These are phyloP conservation scores for Nannochloropsis gaditana DNA, from an alignment of 108 stramenopile species.

Conservation along the genomic window DNA sequence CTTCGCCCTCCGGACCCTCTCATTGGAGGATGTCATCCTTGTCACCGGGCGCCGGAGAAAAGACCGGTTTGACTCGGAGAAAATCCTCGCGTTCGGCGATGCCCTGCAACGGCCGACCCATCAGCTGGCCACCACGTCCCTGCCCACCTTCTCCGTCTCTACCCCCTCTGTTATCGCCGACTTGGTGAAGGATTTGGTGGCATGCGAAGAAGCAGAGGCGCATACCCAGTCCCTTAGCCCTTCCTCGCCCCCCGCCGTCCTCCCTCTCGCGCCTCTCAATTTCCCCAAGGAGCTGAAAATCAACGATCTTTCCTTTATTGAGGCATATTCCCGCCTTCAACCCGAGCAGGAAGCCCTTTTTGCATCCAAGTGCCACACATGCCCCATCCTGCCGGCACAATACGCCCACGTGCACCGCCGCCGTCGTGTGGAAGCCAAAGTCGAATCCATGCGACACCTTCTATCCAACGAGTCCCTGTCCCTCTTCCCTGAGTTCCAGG, in stretches of 20 bases:
- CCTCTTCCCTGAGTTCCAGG: slow-evolving; percentile 89
- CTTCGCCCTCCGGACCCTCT: neutral
- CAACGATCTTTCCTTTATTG: slow-evolving; percentile 28
- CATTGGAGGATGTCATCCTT: neutral
- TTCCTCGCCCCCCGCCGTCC: neutral
- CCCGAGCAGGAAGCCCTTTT: neutral
- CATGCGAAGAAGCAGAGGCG: neutral
- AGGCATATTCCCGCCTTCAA: slow-evolving; percentile 3
- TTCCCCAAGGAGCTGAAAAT: slow-evolving; percentile 31
- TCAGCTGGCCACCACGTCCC: neutral
- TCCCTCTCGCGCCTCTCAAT: slow-evolving; percentile 29
- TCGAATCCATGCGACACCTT: slow-evolving; percentile 32
- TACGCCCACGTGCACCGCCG: slow-evolving; percentile 30
- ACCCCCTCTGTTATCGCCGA: slow-evolving; percentile 4
- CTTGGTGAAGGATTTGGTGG: neutral
- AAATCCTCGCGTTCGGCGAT: neutral
- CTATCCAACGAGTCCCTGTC: slow-evolving; percentile 56
- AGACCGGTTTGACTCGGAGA: neutral
- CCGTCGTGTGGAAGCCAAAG: slow-evolving; percentile 29
- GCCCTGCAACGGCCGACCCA: neutral
- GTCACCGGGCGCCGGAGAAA: neutral
- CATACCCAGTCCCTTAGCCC: neutral
- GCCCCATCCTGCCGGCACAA: slow-evolving; percentile 30
- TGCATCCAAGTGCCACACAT: slow-evolving; percentile 34
- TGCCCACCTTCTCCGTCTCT: neutral